Evolutionary conservation across 306 rosid genomes (phyloP), one percentile per base, ranked within the genome.

Genomic region (Cicer arietinum): DNA sequence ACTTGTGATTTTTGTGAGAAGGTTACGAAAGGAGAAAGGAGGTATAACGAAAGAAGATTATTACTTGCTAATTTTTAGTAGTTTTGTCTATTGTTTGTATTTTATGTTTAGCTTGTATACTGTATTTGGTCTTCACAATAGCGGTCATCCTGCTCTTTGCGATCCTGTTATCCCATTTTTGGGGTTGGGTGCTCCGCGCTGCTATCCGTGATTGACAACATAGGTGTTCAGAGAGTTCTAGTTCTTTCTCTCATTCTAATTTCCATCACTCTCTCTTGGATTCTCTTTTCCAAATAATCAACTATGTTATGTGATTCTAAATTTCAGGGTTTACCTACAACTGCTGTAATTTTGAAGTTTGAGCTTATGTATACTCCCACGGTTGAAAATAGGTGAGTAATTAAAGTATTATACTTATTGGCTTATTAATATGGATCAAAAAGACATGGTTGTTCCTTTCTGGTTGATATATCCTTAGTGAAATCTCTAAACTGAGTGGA

Each of bases 311-410:
- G 47, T 73, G 79, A 42, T 60, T 22, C 78, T 48, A 57, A 72
- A 59, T 75, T 85, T 45, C 85, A 92, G 96, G 94, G 87, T 57
- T 85, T 85, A 50, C 81, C 92, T 37, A 85, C 82, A 47, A 85
- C 91, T 50, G 87, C 90, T 22, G 88, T 87, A 71, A 79, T 92
- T 84, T 71, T 92, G 87, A 92, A 90, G 86, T 90, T 92, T 77
- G 96, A 92, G 86, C 94, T 92, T 58, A 76, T 92, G 89, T 87
- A 86, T 87, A 94, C 96, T 57, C 90, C 96, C 45, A 81, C 81
- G 59, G 74, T 83, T 39, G 90, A 71, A 76, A 81, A 85, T 79
- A 88, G 90, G 98, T 92, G 79, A 76, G 79, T 65, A 37, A 67
- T 56, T n/a, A 47, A 69, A 76, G 30, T 43, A 5, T 58, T 70